A percentile compares a stretch with the other conserved stretches of the same genome.
Conservation (phyloP, 2,329 filamentous ascomycete species). For the Diaporthe ilicicola region DNA sequence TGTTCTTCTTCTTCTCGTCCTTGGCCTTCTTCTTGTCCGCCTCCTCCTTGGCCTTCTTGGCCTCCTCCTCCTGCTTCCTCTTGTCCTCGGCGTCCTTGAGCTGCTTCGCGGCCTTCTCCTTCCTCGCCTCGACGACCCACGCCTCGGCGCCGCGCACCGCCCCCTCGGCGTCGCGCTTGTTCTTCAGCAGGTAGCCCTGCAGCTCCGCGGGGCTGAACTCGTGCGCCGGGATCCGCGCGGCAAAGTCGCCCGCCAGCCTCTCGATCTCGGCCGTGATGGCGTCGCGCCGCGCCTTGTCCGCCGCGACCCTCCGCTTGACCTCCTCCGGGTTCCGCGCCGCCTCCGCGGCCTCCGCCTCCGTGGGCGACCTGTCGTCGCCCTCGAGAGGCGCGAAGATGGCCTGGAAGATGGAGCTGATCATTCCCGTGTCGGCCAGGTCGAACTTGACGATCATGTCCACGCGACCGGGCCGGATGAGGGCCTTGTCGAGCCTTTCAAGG, state of each 20-base stretch:
- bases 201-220: conserved; percentile 70
- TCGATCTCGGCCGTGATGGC: conserved; percentile 52
- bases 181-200: conserved; percentile 64
- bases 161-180: conserved; percentile 60
- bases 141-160: conserved; percentile 56
- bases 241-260: conserved; percentile 57
- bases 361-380: conserved; percentile 50
- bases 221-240: conserved; percentile 57
- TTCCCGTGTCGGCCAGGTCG: conserved; percentile 59
- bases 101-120: conserved; percentile 57
- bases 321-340: conserved; percentile 42
- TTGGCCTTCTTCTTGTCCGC: conserved; percentile 44
- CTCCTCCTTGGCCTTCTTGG: conserved; percentile 45
- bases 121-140: conserved; percentile 60
- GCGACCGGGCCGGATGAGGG: conserved; percentile 69
- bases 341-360: conserved; percentile 36
- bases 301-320: conserved; percentile 38
- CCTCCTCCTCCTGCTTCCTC: conserved; percentile 48
- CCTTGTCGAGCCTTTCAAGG: conserved; percentile 67
- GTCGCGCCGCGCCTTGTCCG: conserved; percentile 43
- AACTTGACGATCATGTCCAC: conserved; percentile 69
- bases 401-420: conserved; percentile 63
- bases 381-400: conserved; percentile 65
- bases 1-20: conserved; percentile 38
- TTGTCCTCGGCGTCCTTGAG: conserved; percentile 52